Evolutionary conservation across 257 asterid species (phyloP).

Genomic region (Solanum tarapatanum): DNA sequence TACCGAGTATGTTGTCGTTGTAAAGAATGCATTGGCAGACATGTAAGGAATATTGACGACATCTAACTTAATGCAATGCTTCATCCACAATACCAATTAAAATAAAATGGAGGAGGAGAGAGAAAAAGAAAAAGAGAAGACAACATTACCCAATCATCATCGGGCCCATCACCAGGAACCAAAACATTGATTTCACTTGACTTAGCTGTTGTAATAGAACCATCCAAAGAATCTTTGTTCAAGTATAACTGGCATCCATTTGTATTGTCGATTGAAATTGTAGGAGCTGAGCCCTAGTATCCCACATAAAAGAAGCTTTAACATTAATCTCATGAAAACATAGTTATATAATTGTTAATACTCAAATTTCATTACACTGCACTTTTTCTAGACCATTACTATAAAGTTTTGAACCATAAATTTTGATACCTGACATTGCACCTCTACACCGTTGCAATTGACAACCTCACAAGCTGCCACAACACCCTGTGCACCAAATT

Average conservation of each 20-base stretch:
- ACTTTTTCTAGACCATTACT: not conserved
- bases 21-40: not conserved
- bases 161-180: constrained; percentile 73
- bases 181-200: constrained; percentile 83
- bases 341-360: not conserved
- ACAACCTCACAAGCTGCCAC: constrained; percentile 99
- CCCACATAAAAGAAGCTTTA: constrained; percentile 3
- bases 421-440: constrained; percentile 79
- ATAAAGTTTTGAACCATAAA: not conserved
- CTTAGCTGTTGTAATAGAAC: constrained; percentile 88
- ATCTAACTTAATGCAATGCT: not conserved
- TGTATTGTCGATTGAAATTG: constrained; percentile 86
- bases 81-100: not conserved
- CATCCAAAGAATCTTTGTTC: constrained; percentile 75
- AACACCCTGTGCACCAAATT: constrained; percentile 54
- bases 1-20: not conserved
- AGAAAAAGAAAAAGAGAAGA: not conserved
- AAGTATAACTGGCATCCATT: constrained; percentile 88
- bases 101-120: not conserved
- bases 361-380: not conserved
- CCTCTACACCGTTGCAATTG: constrained; percentile 77
- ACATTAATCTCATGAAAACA: not conserved
- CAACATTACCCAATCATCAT: constrained; percentile 77
- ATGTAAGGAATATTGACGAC: not conserved
- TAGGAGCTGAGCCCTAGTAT: constrained; percentile 81